A percentile compares a stretch with the other conserved stretches of the same genome.
phyloP scores from a whole-genome alignment of 805 yeast species.

The Candida bentonensis region DNA sequence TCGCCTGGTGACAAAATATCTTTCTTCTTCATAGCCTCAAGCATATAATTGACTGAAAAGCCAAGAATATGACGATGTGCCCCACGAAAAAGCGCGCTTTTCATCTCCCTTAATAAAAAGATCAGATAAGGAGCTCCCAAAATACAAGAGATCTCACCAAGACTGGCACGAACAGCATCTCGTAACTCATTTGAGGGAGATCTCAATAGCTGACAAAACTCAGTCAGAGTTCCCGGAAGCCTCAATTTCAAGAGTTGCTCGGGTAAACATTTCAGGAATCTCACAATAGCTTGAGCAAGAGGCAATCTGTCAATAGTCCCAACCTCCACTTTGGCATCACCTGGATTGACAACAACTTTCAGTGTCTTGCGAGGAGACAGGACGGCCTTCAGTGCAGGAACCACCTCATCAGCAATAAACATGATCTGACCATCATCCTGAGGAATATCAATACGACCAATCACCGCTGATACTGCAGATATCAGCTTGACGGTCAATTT shows the following conservation, averaged over 20 bases:
- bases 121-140: constrained; percentile 64
- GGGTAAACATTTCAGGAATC: constrained; percentile 48
- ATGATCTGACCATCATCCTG: constrained; percentile 27
- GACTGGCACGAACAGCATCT: constrained; percentile 66
- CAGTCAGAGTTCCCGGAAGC: constrained; percentile 72
- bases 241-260: constrained; percentile 39
- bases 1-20: constrained; percentile 47
- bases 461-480: constrained; percentile 12
- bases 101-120: constrained; percentile 66
- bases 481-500: constrained; percentile 44
- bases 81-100: constrained; percentile 69
- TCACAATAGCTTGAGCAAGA: constrained; percentile 65
- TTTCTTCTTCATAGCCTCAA: constrained; percentile 35
- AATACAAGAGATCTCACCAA: constrained; percentile 46
- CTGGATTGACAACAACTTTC: not conserved
- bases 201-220: constrained; percentile 78
- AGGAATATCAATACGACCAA: constrained; percentile 19
- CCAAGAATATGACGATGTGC: constrained; percentile 90
- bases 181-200: constrained; percentile 77
- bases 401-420: constrained; percentile 41
- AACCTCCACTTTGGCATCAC: not conserved
- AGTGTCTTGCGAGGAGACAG: constrained; percentile 19
- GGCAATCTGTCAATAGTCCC: constrained; percentile 31
- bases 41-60: constrained; percentile 64
- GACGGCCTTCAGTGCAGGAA: constrained; percentile 47